phyloP scores from a whole-genome alignment of 2,329 filamentous ascomycete genomes.

The Scedosporium aurantiacum region DNA sequence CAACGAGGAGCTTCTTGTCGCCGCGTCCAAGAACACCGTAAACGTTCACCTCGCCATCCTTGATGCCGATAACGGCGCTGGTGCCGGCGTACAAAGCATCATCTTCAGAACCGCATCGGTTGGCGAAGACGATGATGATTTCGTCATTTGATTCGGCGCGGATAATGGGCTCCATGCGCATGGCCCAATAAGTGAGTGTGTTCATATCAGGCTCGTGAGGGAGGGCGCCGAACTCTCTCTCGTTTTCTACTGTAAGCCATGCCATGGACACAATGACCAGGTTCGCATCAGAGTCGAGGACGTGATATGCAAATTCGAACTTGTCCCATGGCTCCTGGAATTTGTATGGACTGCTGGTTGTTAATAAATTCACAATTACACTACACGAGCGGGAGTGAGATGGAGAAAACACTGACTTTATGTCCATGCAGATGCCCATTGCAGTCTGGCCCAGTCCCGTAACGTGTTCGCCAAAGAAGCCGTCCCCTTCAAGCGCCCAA shows the following conservation, averaged over 20 bases:
- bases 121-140: slow-evolving; percentile 59
- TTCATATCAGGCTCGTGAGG: slow-evolving; percentile 57
- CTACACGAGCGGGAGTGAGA: neutral
- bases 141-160: slow-evolving; percentile 40
- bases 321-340: slow-evolving; percentile 26
- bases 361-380: neutral
- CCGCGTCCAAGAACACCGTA: slow-evolving; percentile 63
- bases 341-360: slow-evolving; percentile 20
- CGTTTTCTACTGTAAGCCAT: slow-evolving; percentile 55
- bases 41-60: slow-evolving; percentile 52
- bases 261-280: slow-evolving; percentile 67
- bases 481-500: slow-evolving; percentile 42
- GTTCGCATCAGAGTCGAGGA: slow-evolving; percentile 43
- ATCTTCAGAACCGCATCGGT: slow-evolving; percentile 57
- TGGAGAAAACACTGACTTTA: slow-evolving; percentile 36
- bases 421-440: slow-evolving; percentile 54
- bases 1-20: slow-evolving; percentile 55
- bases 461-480: slow-evolving; percentile 36
- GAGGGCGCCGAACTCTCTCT: slow-evolving; percentile 29
- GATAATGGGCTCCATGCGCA: slow-evolving; percentile 56
- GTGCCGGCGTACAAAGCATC: slow-evolving; percentile 62
- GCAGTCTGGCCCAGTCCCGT: slow-evolving; percentile 38
- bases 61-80: slow-evolving; percentile 58
- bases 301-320: slow-evolving; percentile 40
- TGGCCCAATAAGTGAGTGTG: slow-evolving; percentile 65